Base-by-base conservation (phyloP, 2,329 filamentous ascomycete species). In the Beauveria australis region DNA sequence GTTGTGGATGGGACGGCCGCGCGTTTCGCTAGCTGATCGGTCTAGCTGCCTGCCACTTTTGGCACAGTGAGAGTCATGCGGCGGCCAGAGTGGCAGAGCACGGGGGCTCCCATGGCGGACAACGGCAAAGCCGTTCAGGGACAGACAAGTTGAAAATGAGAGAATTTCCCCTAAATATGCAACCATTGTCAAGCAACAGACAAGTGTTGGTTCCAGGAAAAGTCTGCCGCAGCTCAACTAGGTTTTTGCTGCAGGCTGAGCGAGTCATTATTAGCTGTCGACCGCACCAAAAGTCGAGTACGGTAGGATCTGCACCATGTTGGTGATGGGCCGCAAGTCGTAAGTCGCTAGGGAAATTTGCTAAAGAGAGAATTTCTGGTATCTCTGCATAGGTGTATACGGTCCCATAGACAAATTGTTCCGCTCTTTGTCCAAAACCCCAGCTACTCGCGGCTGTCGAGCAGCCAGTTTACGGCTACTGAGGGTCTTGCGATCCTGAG, bases 1-100 rank as follows among this genome's bases (percentile, higher is more conserved):
- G 44, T 56, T 48, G 44, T 57, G 30, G 44, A 57, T 48, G 54
- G 30, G 30, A 57, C 44, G 54, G 54, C 54, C 54, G 54, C 54
- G 54, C 54, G 54, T 57, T 57, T 41, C 44, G 30, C 54, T 57
- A 5, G 19, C 33, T 49, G 54, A 57, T 57, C 54, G 30, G 30
- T 44, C 33, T 30, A 49, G 54, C 30, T 48, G 46, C 54, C 49
- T 22, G 8, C 33, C 33, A 37, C 33, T 37, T 47, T 56, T 28
- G 8, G 53, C 48, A 24, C 53, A 33, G 6, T 12, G 30, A 19
- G 40, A 56, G 41, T 56, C 53, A 56, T 56, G 53, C 53, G 53
- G 22, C 41, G 16, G 43, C 52, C 40, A 53, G 12, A 53, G 14
- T 37, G 33, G 33, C 33, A 37, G 33, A 37, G 9, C 24, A 43